phyloP scores from a whole-genome alignment of 2,329 filamentous ascomycete genomes.

The Alternaria sp. region DNA sequence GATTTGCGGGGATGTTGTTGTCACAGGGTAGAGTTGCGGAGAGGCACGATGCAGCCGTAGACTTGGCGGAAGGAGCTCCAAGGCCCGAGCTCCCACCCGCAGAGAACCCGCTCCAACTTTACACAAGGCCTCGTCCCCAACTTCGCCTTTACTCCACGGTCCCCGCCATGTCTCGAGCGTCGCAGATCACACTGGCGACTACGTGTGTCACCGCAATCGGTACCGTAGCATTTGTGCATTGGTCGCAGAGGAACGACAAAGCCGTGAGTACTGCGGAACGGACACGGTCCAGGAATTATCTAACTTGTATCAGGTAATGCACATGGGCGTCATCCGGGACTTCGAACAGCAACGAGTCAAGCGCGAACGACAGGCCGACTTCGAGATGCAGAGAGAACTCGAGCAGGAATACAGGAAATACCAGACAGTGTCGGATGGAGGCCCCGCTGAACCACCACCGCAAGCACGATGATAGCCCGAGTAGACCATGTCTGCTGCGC shows the following conservation, averaged over 20 bases:
- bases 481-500: background rate
- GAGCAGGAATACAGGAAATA: slow-evolving; percentile 90
- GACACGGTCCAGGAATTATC: background rate
- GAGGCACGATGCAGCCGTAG: slow-evolving; percentile 33
- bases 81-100: slow-evolving; percentile 42
- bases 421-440: slow-evolving; percentile 70
- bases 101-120: slow-evolving; percentile 20
- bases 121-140: background rate
- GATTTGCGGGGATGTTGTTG: slow-evolving; percentile 20
- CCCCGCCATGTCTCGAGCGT: slow-evolving; percentile 79
- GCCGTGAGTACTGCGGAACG: slow-evolving; percentile 61
- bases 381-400: slow-evolving; percentile 84
- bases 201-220: slow-evolving; percentile 77
- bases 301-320: slow-evolving; percentile 75
- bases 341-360: slow-evolving; percentile 93
- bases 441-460: slow-evolving; percentile 33
- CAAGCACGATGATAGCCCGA: slow-evolving; percentile 13
- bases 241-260: slow-evolving; percentile 83
- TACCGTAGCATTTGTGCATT: slow-evolving; percentile 87
- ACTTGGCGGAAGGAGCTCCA: slow-evolving; percentile 28
- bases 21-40: slow-evolving; percentile 27
- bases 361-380: slow-evolving; percentile 88
- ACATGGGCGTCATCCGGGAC: slow-evolving; percentile 89
- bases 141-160: background rate
- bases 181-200: slow-evolving; percentile 81